Percentiles rank a stretch among this genome's conserved stretches.
phyloP scores from a whole-genome alignment of 73 alveolate genomes.

The Paramecium sonneborni region DNA sequence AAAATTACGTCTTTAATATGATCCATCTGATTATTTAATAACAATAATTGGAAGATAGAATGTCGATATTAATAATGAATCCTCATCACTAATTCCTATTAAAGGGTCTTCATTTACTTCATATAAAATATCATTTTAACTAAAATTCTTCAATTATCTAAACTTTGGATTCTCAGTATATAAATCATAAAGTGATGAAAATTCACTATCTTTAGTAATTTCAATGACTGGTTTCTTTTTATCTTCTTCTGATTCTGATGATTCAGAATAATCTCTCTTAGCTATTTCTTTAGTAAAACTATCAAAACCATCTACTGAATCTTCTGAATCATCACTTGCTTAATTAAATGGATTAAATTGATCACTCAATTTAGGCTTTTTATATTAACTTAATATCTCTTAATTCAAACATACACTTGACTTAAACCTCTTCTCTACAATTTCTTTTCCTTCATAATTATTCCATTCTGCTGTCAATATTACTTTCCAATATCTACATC shows the following conservation, averaged over 20 bases:
- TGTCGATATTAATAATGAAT: neutral
- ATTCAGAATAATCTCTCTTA: neutral
- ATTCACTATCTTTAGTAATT: neutral
- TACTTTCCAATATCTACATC: conserved; percentile 17
- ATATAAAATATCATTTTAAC: conserved; percentile 40
- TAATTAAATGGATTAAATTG: conserved; percentile 28
- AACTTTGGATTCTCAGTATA: conserved; percentile 18
- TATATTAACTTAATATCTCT: neutral
- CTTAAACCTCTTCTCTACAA: conserved; percentile 1
- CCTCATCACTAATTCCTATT: conserved; percentile 21
- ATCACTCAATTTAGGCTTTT: neutral
- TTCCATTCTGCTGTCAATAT: conserved; percentile 48
- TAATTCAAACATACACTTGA: neutral
- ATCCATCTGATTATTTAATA: neutral
- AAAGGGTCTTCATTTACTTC: conserved; percentile 49
- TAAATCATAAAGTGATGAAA: neutral
- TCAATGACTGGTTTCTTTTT: neutral
- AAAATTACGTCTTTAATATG: neutral
- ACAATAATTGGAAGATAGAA: conserved; percentile 23
- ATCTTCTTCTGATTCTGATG: neutral
- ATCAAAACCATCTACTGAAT: conserved; percentile 24
- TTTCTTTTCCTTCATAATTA: conserved; percentile 41
- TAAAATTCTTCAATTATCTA: neutral
- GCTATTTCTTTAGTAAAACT: neutral
- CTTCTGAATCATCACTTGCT: conserved; percentile 42